Evolutionary conservation across 768 basidiomycete species (phyloP).

Genomic region (Calvatia gigantea): DNA sequence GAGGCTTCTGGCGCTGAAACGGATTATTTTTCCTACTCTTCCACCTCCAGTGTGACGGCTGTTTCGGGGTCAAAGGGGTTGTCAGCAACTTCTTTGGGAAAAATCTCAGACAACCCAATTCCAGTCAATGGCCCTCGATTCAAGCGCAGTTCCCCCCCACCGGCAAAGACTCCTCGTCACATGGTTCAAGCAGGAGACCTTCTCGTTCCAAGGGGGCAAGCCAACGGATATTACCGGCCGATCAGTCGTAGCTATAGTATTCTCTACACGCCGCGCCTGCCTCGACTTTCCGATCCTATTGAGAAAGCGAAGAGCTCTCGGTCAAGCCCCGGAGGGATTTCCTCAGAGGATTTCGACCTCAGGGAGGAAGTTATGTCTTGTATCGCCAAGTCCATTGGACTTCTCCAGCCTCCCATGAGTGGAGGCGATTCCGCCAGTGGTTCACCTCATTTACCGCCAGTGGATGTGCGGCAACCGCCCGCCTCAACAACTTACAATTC

Average conservation of each 20-base stretch:
- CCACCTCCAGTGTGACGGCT: conserved; percentile 18
- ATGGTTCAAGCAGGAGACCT: conserved; percentile 78
- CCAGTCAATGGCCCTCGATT: conserved; percentile 8
- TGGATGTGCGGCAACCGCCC: conserved; percentile 31
- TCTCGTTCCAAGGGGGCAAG: conserved; percentile 50
- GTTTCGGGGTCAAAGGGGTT: conserved; percentile 19
- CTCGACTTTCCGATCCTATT: conserved; percentile 27
- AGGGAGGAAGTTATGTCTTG: conserved; percentile 96
- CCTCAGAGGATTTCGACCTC: conserved; percentile 84
- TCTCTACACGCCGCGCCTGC: conserved; percentile 46
- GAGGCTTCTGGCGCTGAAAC: conserved; percentile 46
- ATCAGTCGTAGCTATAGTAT: conserved; percentile 45
- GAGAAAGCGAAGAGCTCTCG: conserved; percentile 22
- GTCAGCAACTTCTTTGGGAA: conserved; percentile 25
- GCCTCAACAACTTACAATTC: conserved; percentile 46
- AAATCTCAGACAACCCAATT: conserved; percentile 20
- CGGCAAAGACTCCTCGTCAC: conserved; percentile 40
- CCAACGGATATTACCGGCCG: conserved; percentile 43
- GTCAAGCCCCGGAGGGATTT: conserved; percentile 15
- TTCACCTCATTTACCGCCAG: conserved; percentile 58
- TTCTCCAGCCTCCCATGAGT: conserved; percentile 82
- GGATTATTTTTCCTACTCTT: conserved; percentile 52
- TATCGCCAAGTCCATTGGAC: conserved; percentile 95
- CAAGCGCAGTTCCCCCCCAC: neutral
- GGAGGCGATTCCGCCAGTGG: conserved; percentile 62